Percentiles rank a stretch among this genome's conserved stretches.
These are phyloP conservation scores for Hymenoscyphus occultus DNA, from an alignment of 2,329 filamentous ascomycete genomes.

Conservation along the genomic window DNA sequence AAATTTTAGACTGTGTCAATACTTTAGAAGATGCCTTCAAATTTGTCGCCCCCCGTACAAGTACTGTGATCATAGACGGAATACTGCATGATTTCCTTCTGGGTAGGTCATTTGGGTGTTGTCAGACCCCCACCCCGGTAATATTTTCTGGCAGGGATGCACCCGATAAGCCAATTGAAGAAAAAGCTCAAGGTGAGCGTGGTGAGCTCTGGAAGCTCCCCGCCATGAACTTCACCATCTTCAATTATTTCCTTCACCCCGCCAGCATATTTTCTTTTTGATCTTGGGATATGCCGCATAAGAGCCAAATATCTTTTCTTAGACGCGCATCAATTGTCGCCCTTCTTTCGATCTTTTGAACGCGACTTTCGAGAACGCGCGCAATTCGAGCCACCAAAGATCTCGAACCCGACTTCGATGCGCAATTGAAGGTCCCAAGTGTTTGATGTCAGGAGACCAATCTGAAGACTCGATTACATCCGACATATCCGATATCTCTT, in stretches of 20 bases:
- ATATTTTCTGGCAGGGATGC: not conserved
- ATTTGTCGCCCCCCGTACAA: not conserved
- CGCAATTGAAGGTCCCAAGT: not conserved
- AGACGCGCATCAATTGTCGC: not conserved
- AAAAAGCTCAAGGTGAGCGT: not conserved
- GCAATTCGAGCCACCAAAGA: not conserved
- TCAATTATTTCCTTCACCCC: not conserved
- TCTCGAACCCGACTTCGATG: not conserved
- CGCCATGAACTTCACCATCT: not conserved
- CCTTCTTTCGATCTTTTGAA: not conserved
- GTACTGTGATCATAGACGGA: not conserved
- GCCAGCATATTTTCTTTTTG: not conserved
- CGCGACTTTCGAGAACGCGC: not conserved
- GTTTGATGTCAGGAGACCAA: not conserved
- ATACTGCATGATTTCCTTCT: not conserved
- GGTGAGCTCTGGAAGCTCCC: not conserved
- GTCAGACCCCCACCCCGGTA: not conserved
- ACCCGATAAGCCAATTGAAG: slow-evolving; percentile 1
- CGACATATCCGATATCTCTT: slow-evolving; percentile 21
- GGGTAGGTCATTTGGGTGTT: not conserved
- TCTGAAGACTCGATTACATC: not conserved
- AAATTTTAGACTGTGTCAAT: slow-evolving; percentile 36
- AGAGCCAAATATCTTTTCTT: not conserved
- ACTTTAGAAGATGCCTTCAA: slow-evolving; percentile 20
- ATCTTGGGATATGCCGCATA: not conserved